Conservation (phyloP, 2,329 filamentous ascomycete genomes). For the Fusarium penzigii region DNA sequence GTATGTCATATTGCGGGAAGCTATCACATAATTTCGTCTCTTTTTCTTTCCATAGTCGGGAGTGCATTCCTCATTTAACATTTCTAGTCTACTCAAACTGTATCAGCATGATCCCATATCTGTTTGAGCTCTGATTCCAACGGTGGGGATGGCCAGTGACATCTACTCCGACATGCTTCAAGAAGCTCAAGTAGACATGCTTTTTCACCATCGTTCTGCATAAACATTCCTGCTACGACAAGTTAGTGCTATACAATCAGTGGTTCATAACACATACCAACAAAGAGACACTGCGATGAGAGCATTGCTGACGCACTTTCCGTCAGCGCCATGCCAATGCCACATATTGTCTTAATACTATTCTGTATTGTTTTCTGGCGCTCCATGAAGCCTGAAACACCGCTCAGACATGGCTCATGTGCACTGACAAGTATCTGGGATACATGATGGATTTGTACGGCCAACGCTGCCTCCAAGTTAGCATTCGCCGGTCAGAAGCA, state of each 20-base stretch:
- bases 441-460: constrained; percentile 18
- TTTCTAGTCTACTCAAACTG: constrained; percentile 3
- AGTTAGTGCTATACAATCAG: background rate
- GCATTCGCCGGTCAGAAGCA: background rate
- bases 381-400: constrained; percentile 45
- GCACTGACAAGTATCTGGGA: constrained; percentile 37
- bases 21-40: no score
- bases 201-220: constrained; percentile 17
- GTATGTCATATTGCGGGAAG: no score
- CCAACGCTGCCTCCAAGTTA: constrained; percentile 7
- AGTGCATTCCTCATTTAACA: background rate
- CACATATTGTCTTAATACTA: constrained; percentile 41
- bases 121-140: constrained; percentile 19
- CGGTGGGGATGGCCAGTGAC: constrained; percentile 25
- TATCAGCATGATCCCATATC: constrained; percentile 18
- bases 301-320: constrained; percentile 44
- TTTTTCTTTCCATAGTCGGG: no score
- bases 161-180: constrained; percentile 20
- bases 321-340: constrained; percentile 47
- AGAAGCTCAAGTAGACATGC: constrained; percentile 20
- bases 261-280: constrained; percentile 5
- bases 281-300: constrained; percentile 44
- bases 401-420: constrained; percentile 21
- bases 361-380: constrained; percentile 26
- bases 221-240: constrained; percentile 14